Evolutionary conservation across 345 rosid genomes (phyloP).

Genomic region (Populus davidiana): DNA sequence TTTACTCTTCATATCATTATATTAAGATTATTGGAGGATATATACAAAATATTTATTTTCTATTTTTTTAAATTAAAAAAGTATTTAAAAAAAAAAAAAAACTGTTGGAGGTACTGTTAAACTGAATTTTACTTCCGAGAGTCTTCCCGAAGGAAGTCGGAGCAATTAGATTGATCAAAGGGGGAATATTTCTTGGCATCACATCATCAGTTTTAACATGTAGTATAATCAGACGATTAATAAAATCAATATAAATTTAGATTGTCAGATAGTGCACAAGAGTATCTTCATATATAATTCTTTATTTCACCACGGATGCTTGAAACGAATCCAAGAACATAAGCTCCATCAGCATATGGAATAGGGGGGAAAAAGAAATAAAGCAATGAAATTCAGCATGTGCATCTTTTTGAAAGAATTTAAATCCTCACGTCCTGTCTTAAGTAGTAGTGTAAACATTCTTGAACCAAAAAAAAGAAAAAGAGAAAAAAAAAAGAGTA

Average conservation of each 20-base stretch:
- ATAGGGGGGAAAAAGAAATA: rapidly evolving
- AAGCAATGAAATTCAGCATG: not conserved
- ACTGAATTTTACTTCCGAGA: not conserved
- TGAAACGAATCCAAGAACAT: not conserved
- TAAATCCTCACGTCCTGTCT: not conserved
- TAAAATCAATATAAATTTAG: not conserved
- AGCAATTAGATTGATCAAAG: too few species aligned
- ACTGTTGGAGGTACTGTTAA: not conserved
- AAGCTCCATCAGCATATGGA: not conserved
- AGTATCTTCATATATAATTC: not conserved
- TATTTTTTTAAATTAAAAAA: too few species aligned
- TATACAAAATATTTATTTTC: too few species aligned
- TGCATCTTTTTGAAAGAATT: not conserved
- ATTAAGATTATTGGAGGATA: too few species aligned
- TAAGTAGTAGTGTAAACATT: too few species aligned
- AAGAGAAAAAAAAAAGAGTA: too few species aligned
- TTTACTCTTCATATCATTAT: too few species aligned
- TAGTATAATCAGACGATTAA: not conserved
- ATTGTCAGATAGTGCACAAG: not conserved
- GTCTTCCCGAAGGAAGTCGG: not conserved
- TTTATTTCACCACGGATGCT: not conserved
- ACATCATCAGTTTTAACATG: too few species aligned
- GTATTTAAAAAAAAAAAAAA: too few species aligned
- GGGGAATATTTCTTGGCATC: too few species aligned
- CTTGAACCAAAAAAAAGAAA: not conserved